Base-by-base conservation (phyloP, 495 filamentous ascomycete species). In the Penicillium silybi region DNA sequence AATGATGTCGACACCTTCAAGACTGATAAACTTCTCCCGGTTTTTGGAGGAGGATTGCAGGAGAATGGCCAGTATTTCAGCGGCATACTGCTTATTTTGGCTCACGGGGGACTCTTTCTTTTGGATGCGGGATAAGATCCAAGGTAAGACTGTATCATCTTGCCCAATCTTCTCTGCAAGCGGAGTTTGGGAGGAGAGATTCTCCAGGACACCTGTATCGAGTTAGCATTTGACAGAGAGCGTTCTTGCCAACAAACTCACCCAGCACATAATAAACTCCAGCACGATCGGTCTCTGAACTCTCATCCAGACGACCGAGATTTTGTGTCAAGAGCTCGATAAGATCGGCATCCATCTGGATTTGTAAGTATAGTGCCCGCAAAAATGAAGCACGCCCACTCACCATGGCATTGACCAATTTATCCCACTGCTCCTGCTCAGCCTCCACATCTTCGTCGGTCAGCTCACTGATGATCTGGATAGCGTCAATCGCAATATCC, bases 71-170 rank as follows among this genome's bases (percentile, higher is more conserved):
- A 99, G 73, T 13, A 97, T 78, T 68, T 99, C 93, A 8, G 93
- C 90, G 0, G 90, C 80, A 60, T 97, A 99, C 65, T 96, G 93
- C 64, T 92, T 96, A 67, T 99, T 99, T 68, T 99, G 93, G 20
- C 76, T 74, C 7, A 85, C 77, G 0, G 75, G 73, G 6, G 68
- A 70, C 63, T 91, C 86, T 44, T 76, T 78, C 38, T 74, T 68
- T 53, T 85, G 79, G 48, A 88, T 83, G 17, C 95, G 81, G 20
- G 76, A 71, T 15, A 96, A 69, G 7, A 97, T 78, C 89, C 89
- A 96, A 22, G 76, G 72, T 8, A 97, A 65, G 6, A 96, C 63
- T 6, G 71, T 72, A 0, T 83, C 80, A 46, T 89, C 81, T 43
- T 76, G 69, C 10, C 85, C 87, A 43, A 97, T 83, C 42, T 74